phyloP scores from a whole-genome alignment of 2,329 filamentous ascomycete species.

The Fusarium staphyleae region DNA sequence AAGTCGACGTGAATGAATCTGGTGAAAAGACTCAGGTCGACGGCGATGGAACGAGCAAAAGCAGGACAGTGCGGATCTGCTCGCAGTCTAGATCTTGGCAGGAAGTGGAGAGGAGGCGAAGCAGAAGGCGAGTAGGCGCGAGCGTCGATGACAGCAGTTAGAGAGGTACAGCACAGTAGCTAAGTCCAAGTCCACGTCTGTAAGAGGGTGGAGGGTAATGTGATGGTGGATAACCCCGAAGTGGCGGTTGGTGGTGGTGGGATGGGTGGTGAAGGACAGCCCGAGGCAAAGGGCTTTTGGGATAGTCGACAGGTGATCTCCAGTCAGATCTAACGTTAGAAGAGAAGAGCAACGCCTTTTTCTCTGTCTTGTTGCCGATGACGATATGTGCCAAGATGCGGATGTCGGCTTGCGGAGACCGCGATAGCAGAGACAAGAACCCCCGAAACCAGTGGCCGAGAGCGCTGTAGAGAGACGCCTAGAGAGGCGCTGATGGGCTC shows the following conservation, averaged over 20 bases:
- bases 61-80: slow-evolving; percentile 28
- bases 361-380: slow-evolving; percentile 25
- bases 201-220: slow-evolving; percentile 9
- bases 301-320: not conserved
- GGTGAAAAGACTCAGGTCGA: slow-evolving; percentile 16
- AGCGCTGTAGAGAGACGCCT: slow-evolving; percentile 31
- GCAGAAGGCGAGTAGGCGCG: slow-evolving; percentile 7
- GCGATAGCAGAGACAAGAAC: slow-evolving; percentile 7
- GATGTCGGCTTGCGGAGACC: slow-evolving; percentile 27
- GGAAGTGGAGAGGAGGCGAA: slow-evolving; percentile 34
- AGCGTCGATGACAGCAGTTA: slow-evolving; percentile 7
- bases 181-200: not conserved
- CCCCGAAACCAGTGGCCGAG: slow-evolving; percentile 22
- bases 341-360: not conserved
- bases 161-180: slow-evolving; percentile 6
- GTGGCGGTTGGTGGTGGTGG: slow-evolving; percentile 29
- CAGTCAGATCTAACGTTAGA: too few relatives aligned
- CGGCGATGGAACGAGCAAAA: slow-evolving; percentile 23
- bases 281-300: slow-evolving; percentile 15
- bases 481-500: slow-evolving; percentile 35
- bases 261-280: not conserved
- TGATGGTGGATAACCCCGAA: slow-evolving; percentile 26
- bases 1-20: slow-evolving; percentile 19
- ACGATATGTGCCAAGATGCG: slow-evolving; percentile 34
- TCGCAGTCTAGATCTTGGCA: slow-evolving; percentile 26